Evolutionary conservation across 139 green algal genomes (phyloP).

Genomic region (Spirogloea muscicola): DNA sequence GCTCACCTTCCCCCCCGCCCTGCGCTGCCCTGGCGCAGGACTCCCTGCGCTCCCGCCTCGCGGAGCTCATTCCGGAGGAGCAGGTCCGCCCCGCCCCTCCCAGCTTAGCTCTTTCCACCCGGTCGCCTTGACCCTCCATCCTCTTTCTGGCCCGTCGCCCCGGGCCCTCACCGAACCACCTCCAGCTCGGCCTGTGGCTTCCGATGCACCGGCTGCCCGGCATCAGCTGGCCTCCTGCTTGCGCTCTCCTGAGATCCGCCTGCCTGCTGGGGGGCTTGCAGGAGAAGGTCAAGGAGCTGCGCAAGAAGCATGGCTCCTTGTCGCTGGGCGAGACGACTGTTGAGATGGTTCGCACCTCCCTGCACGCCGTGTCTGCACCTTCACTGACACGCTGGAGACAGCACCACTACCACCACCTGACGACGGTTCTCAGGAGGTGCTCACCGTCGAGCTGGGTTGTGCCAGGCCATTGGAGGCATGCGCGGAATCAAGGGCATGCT

Average conservation of each 20-base stretch:
- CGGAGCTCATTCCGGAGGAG: conserved; percentile 39
- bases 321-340: conserved; percentile 74
- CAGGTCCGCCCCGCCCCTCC: conserved; percentile 16
- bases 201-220: background rate
- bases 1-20: too few relatives aligned
- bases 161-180: background rate
- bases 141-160: too few relatives aligned
- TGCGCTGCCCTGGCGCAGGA: too few relatives aligned
- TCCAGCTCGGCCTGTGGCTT: background rate
- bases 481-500: conserved; percentile 89
- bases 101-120: background rate
- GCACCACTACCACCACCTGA: background rate
- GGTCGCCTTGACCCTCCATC: background rate
- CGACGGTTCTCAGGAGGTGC: background rate
- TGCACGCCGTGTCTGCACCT: background rate
- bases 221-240: conserved; percentile 2
- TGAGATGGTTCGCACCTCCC: conserved; percentile 22
- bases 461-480: conserved; percentile 87
- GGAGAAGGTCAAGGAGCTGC: conserved; percentile 81
- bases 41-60: too few relatives aligned
- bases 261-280: conserved; percentile 43
- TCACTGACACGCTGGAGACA: background rate
- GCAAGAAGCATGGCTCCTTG: conserved; percentile 69
- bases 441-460: background rate
- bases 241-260: background rate